These are phyloP conservation scores for Diaporthe helianthi DNA, from an alignment of 2,329 filamentous ascomycete species.

Conservation along the genomic window DNA sequence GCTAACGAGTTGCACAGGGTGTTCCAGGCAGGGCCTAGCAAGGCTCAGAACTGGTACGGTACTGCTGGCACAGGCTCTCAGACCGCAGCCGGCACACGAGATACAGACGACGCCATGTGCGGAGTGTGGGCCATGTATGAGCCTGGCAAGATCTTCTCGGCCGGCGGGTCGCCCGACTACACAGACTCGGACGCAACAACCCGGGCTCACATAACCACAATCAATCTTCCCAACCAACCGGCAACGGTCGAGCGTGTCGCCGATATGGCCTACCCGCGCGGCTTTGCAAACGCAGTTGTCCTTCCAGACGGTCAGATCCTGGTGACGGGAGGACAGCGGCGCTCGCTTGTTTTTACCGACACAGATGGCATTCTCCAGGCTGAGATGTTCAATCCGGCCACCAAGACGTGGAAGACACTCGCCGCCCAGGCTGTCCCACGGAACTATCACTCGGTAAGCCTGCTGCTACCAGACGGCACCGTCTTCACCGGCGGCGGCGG, in stretches of 20 bases:
- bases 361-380: constrained; percentile 48
- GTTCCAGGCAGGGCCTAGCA: constrained; percentile 60
- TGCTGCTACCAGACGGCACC: constrained; percentile 58
- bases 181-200: constrained; percentile 46
- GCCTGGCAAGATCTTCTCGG: constrained; percentile 59
- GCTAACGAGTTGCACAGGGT: constrained; percentile 38
- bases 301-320: constrained; percentile 57
- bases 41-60: constrained; percentile 61
- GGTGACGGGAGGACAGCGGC: constrained; percentile 55
- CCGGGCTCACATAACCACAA: constrained; percentile 57
- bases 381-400: constrained; percentile 54
- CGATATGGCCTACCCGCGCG: constrained; percentile 43
- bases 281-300: constrained; percentile 54
- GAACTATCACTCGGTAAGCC: constrained; percentile 57
- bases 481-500: constrained; percentile 61
- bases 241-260: constrained; percentile 41
- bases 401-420: constrained; percentile 48
- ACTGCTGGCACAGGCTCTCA: constrained; percentile 49
- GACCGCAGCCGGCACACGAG: constrained; percentile 51
- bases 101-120: constrained; percentile 56
- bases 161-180: constrained; percentile 55
- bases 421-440: constrained; percentile 49
- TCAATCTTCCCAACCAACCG: constrained; percentile 43
- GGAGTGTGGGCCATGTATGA: constrained; percentile 62
- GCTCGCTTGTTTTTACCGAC: constrained; percentile 53